Evolutionary conservation across 495 filamentous ascomycete genomes (phyloP), one percentile per base, ranked within the genome.

Genomic region (Aspergillus coremiiformis): DNA sequence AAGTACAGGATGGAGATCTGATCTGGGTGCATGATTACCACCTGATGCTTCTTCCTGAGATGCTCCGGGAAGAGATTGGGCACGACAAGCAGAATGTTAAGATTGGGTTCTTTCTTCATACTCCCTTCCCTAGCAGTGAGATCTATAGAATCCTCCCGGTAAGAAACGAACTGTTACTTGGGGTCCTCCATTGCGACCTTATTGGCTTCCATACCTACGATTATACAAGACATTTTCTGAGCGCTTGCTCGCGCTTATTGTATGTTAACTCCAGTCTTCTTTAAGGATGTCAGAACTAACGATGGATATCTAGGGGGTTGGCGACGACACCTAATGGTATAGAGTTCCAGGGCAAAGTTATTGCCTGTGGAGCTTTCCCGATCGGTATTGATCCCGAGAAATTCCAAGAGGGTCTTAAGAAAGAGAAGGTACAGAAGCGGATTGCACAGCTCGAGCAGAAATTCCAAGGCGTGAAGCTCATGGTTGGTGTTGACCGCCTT

Each of bases 21-120:
- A 84, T 98, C 58, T 98, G 92, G 92, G 88, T 98, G 0, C 92
- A 98, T 60, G 92, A 98, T 62, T 98, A 96, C 66, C 93, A 98
- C 70, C 71, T 96, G 55, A 96, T 98, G 91, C 82, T 98, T 4
- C 78, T 98, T 17, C 92, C 92, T 3, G 80, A 87, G 55, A 92
- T 98, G 88, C 78, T 98, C 35, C 87, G 92, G 55, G 85, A 95
- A 59, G 89, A 91, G 63, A 79, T 87, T 47, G 85, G 84, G 20
- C 69, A 81, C 32, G 73, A 69, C 32, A 85, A 86, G 66, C 84
- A 87, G 68, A 92, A 95, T 58, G 81, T 96, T 58, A 95, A 92
- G 74, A 89, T 98, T 61, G 92, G 91, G 47, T 96, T 96, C 77
- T 96, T 96, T 76, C 76, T 98, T 24, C 93, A 98, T 59, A 98